These are phyloP conservation scores for Globisporangium recalcitrans DNA, from an alignment of 352 stramenopile genomes.

Conservation along the genomic window DNA sequence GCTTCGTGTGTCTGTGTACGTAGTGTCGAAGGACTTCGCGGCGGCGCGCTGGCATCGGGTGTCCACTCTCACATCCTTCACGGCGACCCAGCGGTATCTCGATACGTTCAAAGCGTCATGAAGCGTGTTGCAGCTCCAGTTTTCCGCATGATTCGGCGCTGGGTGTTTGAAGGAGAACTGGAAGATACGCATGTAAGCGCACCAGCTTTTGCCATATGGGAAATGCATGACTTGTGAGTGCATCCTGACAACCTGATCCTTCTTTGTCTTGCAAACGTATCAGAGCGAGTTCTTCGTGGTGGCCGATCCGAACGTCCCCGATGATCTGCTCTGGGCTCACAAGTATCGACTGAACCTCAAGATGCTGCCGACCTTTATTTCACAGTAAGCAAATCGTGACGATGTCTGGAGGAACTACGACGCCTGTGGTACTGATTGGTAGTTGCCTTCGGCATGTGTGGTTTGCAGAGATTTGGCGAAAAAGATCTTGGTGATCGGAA, in stretches of 20 bases:
- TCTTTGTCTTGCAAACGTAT: neutral
- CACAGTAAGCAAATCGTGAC: constrained; percentile 34
- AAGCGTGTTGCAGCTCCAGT: constrained; percentile 75
- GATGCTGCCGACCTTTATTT: constrained; percentile 88
- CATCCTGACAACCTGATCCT: neutral
- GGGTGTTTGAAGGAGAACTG: constrained; percentile 85
- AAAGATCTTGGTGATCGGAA: constrained; percentile 94
- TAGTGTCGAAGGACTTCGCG: constrained; percentile 77
- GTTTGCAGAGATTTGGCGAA: constrained; percentile 83
- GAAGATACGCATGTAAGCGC: constrained; percentile 78
- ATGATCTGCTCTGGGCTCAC: constrained; percentile 82
- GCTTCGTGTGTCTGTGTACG: neutral
- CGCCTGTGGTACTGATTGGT: neutral
- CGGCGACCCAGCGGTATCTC: constrained; percentile 77
- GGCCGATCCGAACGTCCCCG: constrained; percentile 54
- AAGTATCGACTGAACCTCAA: constrained; percentile 83
- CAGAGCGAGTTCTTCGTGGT: constrained; percentile 88
- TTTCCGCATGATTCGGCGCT: constrained; percentile 85
- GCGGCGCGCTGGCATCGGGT: constrained; percentile 85
- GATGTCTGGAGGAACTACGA: neutral
- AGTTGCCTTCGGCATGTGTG: too few species aligned
- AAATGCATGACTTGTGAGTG: neutral
- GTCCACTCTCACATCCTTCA: constrained; percentile 90
- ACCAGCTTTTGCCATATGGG: neutral
- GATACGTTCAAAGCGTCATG: constrained; percentile 74